Conservation (phyloP, 176 grass and related monocot genomes). For the Oryza punctata region DNA sequence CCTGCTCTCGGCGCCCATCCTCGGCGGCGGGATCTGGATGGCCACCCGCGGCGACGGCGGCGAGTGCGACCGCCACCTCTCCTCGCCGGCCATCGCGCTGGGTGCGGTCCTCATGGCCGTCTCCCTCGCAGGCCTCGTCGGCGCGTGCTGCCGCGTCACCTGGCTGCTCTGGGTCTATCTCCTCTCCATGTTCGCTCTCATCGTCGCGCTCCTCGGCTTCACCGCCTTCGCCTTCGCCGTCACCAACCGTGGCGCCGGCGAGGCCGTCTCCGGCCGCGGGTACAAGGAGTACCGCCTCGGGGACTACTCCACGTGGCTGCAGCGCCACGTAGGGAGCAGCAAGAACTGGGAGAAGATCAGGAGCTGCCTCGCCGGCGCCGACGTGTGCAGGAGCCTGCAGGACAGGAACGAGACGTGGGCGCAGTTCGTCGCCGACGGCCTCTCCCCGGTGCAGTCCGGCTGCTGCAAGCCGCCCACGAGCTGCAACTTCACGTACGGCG, state of each 20-base stretch:
- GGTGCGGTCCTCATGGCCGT: conserved; percentile 54
- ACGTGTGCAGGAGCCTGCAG: conserved; percentile 47
- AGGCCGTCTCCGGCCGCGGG: conserved; percentile 43
- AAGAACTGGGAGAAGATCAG: conserved; percentile 49
- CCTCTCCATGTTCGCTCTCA: conserved; percentile 55
- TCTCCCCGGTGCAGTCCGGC: conserved; percentile 63
- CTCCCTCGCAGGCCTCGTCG: conserved; percentile 56
- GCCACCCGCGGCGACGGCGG: conserved; percentile 40
- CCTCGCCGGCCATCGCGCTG: conserved; percentile 48
- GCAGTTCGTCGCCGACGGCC: conserved; percentile 14
- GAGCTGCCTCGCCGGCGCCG: conserved; percentile 41
- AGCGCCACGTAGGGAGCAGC: conserved; percentile 30
- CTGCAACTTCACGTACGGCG: conserved; percentile 59
- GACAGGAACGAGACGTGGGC: background rate
- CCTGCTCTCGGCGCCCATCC: conserved; percentile 41
- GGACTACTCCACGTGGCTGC: conserved; percentile 59
- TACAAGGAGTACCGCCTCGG: conserved; percentile 53
- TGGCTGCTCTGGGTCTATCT: conserved; percentile 77
- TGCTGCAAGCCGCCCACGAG: conserved; percentile 74
- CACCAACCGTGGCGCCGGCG: conserved; percentile 57
- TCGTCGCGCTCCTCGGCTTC: conserved; percentile 58
- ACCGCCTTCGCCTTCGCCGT: conserved; percentile 66
- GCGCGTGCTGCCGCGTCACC: conserved; percentile 56
- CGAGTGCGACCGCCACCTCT: conserved; percentile 70
- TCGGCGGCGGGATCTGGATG: conserved; percentile 49